Percentiles rank a stretch among this genome's conserved stretches.
Conservation (phyloP, 805 yeast genomes). For the Scheffersomyces amazonensis region DNA sequence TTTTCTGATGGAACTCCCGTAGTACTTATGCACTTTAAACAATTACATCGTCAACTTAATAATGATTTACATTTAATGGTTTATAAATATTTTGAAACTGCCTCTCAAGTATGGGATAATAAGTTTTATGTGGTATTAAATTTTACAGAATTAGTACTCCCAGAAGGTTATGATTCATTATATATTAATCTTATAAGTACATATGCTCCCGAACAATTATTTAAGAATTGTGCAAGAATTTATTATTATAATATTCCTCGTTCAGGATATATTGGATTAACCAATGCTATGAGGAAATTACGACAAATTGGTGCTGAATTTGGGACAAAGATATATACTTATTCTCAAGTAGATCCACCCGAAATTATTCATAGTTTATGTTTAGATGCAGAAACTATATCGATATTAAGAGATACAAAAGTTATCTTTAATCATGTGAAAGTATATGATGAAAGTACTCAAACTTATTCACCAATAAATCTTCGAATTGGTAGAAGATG, state of each 20-base stretch:
- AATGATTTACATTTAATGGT: conserved; percentile 47
- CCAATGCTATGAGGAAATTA: conserved; percentile 18
- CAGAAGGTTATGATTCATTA: conserved; percentile 13
- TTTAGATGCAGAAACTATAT: conserved; percentile 29
- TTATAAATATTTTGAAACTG: conserved; percentile 60
- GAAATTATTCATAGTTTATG: conserved; percentile 34
- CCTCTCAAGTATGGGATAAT: conserved; percentile 69
- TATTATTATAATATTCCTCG: conserved; percentile 52
- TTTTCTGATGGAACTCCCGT: conserved; percentile 73
- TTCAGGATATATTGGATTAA: conserved; percentile 15
- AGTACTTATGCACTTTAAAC: conserved; percentile 48
- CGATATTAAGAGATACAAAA: conserved; percentile 35
- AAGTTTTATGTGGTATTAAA: conserved; percentile 64
- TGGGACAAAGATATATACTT: conserved; percentile 21
- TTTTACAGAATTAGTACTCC: conserved; percentile 50
- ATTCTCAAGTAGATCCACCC: conserved; percentile 31
- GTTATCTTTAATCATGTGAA: conserved; percentile 36
- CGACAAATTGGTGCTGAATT: conserved; percentile 14
- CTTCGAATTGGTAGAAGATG: conserved; percentile 68
- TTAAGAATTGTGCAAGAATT: conserved; percentile 49
- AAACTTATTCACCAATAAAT: conserved; percentile 57
- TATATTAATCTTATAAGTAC: conserved; percentile 36
- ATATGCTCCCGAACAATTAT: conserved; percentile 51
- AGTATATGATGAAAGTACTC: conserved; percentile 45
- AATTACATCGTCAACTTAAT: conserved; percentile 26